Evolutionary conservation across 1,284 basidiomycete genomes (phyloP), one percentile per base, ranked within the genome.

Genomic region (Athelia sp.): DNA sequence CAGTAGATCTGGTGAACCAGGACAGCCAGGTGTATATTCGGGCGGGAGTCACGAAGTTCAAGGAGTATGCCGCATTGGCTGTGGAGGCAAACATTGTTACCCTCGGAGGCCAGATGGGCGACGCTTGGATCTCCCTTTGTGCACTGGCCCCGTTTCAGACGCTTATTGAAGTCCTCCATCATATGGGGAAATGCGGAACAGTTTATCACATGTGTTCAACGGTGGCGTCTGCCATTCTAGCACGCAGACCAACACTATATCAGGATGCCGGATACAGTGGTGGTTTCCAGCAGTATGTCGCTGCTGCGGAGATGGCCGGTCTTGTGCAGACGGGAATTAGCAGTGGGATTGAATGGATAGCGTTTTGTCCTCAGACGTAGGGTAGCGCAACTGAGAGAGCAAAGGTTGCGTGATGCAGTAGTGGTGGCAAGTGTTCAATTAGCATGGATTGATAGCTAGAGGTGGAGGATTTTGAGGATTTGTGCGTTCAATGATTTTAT

Each of bases 231-330:
- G 19, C n/a, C 15, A 6, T 40, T 9, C 9, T 40, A n/a, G 15
- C 6, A 9, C 6, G n/a, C 6, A 40, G 19, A 6, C 36, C 15
- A 40, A 40, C 19, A 21, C 9, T 40, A n/a, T 40, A 40, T 21
- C 15, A 21, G 15, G 36, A 40, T 40, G 8, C 15, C n/a, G 36
- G 36, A n/a, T 40, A 8, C n/a, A 40, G n/a, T 8, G n/a, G n/a
- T 9, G 36, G 36, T 4, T 62, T 63, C 53, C 63, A 57, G 49
- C 45, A 58, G 17, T 66, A 63, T 46, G 45, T 61, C 18, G 38
- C 48, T 8, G 51, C 58, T 3, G 66, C 66, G 2, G 46, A 58
- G 50, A 43, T 54, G 15, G 50, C 47, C 0, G 59, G 59, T 1
- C 31, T 66, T 6, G 52, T 68, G 3, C 48, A 48, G 6, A 43